A percentile compares a stretch with the other conserved stretches of the same genome.
phyloP scores from a whole-genome alignment of 768 basidiomycete species.

The Suillus subaureus region DNA sequence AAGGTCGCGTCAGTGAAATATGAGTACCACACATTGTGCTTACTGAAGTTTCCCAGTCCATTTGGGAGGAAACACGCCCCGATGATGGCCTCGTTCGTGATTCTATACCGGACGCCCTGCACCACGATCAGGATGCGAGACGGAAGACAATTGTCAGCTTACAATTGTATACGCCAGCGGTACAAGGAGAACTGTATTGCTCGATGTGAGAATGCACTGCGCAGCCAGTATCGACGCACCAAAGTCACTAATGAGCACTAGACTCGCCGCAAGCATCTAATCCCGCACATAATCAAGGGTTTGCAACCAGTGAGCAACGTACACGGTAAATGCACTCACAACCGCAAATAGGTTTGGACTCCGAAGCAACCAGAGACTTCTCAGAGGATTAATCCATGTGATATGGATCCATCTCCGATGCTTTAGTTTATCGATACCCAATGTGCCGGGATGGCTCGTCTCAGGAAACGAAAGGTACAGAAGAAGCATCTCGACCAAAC shows the following conservation, averaged over 20 bases:
- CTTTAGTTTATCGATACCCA: conserved; percentile 52
- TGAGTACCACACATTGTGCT: conserved; percentile 23
- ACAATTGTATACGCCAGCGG: conserved; percentile 66
- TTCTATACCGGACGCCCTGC: conserved; percentile 57
- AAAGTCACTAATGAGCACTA: not conserved
- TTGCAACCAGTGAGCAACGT: not conserved
- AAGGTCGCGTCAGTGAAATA: not conserved
- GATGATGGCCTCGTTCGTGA: conserved; percentile 56
- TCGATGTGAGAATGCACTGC: conserved; percentile 34
- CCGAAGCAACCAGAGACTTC: conserved; percentile 49
- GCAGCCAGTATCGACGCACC: not conserved
- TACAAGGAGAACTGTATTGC: conserved; percentile 39
- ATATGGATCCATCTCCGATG: conserved; percentile 31
- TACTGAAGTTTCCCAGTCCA: conserved; percentile 60
- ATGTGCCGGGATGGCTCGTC: conserved; percentile 61
- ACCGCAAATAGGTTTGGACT: conserved; percentile 61
- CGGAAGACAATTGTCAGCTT: conserved; percentile 18
- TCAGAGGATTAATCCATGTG: conserved; percentile 59
- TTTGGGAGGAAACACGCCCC: conserved; percentile 61
- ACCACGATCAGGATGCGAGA: not conserved
- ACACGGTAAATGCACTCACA: conserved; percentile 40
- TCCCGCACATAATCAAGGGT: not conserved
- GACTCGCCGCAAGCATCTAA: not conserved
- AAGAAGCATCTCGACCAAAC: conserved; percentile 40
- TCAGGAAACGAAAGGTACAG: conserved; percentile 60